A percentile compares a stretch with the other conserved stretches of the same genome.
These are phyloP conservation scores for Alternaria atra DNA, from an alignment of 2,329 filamentous ascomycete genomes.

Conservation along the genomic window DNA sequence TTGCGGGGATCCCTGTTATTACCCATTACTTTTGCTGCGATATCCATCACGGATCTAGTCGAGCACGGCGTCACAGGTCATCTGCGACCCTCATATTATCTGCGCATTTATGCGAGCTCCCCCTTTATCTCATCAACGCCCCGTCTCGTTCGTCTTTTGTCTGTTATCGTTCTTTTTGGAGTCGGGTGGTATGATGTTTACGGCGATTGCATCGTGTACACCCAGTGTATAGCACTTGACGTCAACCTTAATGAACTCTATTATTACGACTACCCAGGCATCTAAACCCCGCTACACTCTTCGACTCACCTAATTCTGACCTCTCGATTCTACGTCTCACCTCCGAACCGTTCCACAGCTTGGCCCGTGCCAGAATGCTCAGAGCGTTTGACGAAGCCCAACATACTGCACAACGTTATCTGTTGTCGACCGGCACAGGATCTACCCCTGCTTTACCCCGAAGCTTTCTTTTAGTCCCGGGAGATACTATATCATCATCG, in stretches of 20 bases:
- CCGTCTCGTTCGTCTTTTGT: conserved; percentile 2
- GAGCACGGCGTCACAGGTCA: conserved; percentile 39
- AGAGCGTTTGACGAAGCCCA: conserved; percentile 27
- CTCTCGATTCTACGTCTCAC: conserved; percentile 11
- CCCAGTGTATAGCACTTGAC: conserved; percentile 23
- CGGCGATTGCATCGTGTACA: conserved; percentile 15
- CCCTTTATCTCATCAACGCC: conserved; percentile 18
- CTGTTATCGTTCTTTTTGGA: conserved; percentile 4
- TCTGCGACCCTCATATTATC: conserved; percentile 36
- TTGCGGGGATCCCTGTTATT: conserved; percentile 35
- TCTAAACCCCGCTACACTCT: not conserved
- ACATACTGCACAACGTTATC: conserved; percentile 34
- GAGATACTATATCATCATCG: conserved; percentile 17
- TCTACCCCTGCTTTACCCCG: conserved; percentile 32
- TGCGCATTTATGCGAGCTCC: conserved; percentile 20
- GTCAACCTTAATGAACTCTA: conserved; percentile 36
- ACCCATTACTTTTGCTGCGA: conserved; percentile 43
- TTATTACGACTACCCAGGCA: conserved; percentile 19
- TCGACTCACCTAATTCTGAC: conserved; percentile 1
- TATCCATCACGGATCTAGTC: conserved; percentile 44
- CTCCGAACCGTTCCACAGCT: conserved; percentile 5
- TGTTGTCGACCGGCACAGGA: conserved; percentile 29
- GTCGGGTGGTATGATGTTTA: conserved; percentile 14
- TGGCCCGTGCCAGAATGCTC: conserved; percentile 30
- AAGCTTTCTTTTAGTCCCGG: conserved; percentile 29